Conservation (phyloP, 306 rosid genomes). For the Crotalaria pallida region DNA sequence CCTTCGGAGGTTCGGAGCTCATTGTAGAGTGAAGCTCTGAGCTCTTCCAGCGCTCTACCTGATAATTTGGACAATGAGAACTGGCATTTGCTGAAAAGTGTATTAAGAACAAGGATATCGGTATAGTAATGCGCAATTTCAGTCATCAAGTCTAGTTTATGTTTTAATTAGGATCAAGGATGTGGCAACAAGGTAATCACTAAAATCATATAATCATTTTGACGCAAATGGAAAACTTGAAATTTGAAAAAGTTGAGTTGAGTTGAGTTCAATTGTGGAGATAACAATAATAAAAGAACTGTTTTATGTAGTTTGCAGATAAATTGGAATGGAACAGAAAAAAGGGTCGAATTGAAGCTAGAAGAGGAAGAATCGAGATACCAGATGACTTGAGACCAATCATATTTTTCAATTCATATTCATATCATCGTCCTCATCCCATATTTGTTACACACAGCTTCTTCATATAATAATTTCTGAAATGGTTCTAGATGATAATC, state of each 20-base stretch:
- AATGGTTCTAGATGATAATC: background rate
- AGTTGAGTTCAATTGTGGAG: background rate
- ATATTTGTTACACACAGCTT: background rate
- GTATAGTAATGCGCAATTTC: background rate
- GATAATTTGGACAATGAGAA: slow-evolving; percentile 19
- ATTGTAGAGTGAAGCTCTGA: slow-evolving; percentile 74
- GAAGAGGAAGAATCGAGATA: background rate
- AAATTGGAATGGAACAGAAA: background rate
- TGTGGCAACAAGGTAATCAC: background rate
- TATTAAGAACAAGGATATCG: background rate
- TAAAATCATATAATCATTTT: background rate
- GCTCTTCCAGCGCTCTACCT: slow-evolving; percentile 84
- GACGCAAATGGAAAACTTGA: background rate
- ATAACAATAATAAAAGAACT: background rate
- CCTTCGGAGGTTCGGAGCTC: slow-evolving; percentile 88
- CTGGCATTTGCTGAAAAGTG: background rate
- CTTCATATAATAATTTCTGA: background rate
- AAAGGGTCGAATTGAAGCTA: background rate
- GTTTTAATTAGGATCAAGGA: background rate
- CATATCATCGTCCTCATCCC: background rate
- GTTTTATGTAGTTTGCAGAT: background rate
- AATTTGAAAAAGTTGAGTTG: background rate
- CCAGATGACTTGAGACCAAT: background rate
- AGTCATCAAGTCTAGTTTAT: background rate
- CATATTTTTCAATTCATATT: background rate